A percentile compares a stretch with the other conserved stretches of the same genome.
Conservation (phyloP, 2,329 filamentous ascomycete species). For the Clarireedia homoeocarpa region DNA sequence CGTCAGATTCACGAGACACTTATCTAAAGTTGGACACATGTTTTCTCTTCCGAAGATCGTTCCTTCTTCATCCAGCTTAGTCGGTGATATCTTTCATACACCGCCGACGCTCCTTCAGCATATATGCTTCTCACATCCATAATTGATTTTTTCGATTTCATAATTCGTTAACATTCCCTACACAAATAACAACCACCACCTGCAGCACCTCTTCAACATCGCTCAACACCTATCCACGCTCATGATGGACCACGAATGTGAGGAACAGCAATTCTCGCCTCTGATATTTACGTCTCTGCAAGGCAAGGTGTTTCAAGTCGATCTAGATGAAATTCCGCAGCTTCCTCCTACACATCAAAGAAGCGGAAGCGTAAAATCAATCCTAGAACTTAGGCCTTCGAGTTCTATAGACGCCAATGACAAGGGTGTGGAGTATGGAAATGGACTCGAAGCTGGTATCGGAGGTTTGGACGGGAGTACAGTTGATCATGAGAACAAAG, state of each 20-base stretch:
- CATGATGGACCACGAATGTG: slow-evolving; percentile 5
- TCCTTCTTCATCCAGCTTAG: too few relatives aligned
- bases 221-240: neutral
- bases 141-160: too few relatives aligned
- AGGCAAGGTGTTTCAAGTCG: slow-evolving; percentile 11
- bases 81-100: too few relatives aligned
- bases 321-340: neutral
- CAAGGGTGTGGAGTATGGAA: neutral
- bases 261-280: neutral
- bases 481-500: neutral
- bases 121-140: too few relatives aligned
- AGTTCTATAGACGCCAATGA: neutral
- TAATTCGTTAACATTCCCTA: too few relatives aligned
- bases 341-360: slow-evolving; percentile 1
- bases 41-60: too few relatives aligned
- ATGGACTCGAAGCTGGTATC: too few relatives aligned
- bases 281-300: slow-evolving; percentile 10
- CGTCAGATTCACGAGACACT: too few relatives aligned
- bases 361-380: neutral
- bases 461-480: neutral
- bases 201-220: neutral
- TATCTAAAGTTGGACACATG: too few relatives aligned
- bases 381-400: neutral
- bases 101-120: too few relatives aligned
- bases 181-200: too few relatives aligned